Evolutionary conservation across 495 filamentous ascomycete species (phyloP), one percentile per base, ranked within the genome.

Genomic region (Penicillium odoratum): DNA sequence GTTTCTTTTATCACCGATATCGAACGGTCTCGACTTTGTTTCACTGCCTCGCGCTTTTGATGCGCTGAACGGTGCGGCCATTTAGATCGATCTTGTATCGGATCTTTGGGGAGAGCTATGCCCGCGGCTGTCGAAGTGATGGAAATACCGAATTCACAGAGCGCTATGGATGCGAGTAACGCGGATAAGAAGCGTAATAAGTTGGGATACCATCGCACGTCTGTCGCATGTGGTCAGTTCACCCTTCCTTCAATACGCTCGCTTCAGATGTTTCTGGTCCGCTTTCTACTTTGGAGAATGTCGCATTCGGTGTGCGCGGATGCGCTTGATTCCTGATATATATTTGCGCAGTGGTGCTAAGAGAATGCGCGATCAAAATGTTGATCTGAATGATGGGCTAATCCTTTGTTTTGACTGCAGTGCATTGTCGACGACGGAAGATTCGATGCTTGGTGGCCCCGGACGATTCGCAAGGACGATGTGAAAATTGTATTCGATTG

Each of bases 171-270:
- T 58, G 72, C 75, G 48, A 69, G 65, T 60, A 71, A 72, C 43
- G 46, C 46, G 28, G 93, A 97, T 66, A 97, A 94, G 76, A 88
- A 90, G 71, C 88, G 94, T 64, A 98, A 98, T 71, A 98, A 96
- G 74, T 81, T 98, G 52, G 94, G 94, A 31, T 98, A 98, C 72
- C 93, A 97, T 79, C 87, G 94, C 56, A 97, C 92, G 36, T 96
- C 94, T 55, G 91, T 98, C 70, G 94, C 94, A 62, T 98, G 94
- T 81, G 89, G 94, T 98, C 82, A 86, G 92, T 86, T 40, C 38
- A 53, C 52, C 26, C 34, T 36, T 40, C 13, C 28, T 30, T 8
- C 25, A 15, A n/a, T 40, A 16, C 28, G 44, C 33, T 36, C 30
- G 30, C 21, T 10, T 15, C 21, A 9, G 7, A 3, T 46, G 5